Base-by-base conservation (phyloP, 208 protist species). In the Phytomonas sp. region DNA sequence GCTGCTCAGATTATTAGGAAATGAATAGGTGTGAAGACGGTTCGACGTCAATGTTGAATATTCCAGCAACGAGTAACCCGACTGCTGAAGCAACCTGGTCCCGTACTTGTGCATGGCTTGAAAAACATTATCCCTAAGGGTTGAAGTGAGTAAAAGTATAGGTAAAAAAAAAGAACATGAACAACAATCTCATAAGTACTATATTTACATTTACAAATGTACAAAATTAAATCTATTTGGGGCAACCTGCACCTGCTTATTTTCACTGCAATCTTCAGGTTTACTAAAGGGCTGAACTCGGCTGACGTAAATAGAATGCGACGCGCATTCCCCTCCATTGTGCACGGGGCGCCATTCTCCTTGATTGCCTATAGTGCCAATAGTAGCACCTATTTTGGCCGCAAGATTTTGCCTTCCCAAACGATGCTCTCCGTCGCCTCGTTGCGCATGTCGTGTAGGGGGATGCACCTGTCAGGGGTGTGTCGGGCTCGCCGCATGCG, bases 401-500 rank as follows among this genome's bases (percentile, higher is more conserved):
- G 9, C 20, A 15, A 51, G 40, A 15, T 51, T 81, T 74, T 60
- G 30, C 32, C 31, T 56, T 31, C 13, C 20, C 40, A 51, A 6
- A 51, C 63, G 61, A 51, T 13, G 37, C 59, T 15, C 6, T 29
- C 34, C 23, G 31, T 67, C 36, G 32, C 67, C 40, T 6, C 40
- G 40, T 51, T 51, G 40, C 13, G 9, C 1, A 51, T 51, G 13
- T 17, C 40, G 40, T 20, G 40, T 51, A 51, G 40, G 40, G 9
- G 40, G 40, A 51, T 51, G 20, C 9, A 6, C 4, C 40, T 51
- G 40, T 51, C 40, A 15, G 40, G 40, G 4, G 40, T 51, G 3
- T 6, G 13, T 17, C 40, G 40, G 4, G 85, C 63, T 11, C 77
- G 90, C 20, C 87, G 90, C 23, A 85, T 95, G 2, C 75, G 83